Percentiles rank a stretch among this genome's conserved stretches.
Evolutionary conservation across 2,329 filamentous ascomycete species (phyloP).

Genomic region (Alternaria ethzedia): DNA sequence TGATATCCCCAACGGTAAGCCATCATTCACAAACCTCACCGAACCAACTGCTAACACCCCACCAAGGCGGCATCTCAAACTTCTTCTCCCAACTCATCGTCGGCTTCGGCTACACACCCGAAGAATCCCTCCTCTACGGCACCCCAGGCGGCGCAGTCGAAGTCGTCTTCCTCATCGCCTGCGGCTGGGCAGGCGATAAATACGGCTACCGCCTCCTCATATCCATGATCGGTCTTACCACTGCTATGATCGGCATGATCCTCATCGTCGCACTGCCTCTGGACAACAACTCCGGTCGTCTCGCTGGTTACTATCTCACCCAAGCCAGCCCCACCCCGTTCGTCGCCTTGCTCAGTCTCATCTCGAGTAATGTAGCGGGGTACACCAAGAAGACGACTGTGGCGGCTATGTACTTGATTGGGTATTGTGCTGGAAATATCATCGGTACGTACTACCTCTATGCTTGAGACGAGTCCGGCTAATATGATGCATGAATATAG

Average conservation of each 20-base stretch:
- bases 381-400: conserved; percentile 67
- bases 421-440: conserved; percentile 51
- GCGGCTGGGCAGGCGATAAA: conserved; percentile 63
- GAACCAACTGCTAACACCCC: not conserved
- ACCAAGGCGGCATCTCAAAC: conserved; percentile 60
- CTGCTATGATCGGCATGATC: conserved; percentile 65
- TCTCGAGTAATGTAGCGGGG: conserved; percentile 66
- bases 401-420: conserved; percentile 57
- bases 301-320: conserved; percentile 71
- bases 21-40: no score
- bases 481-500: conserved; percentile 49
- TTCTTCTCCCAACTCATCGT: conserved; percentile 68
- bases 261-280: conserved; percentile 69
- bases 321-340: conserved; percentile 66
- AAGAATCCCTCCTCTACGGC: conserved; percentile 69
- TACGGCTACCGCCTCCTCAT: conserved; percentile 65
- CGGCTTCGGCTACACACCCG: conserved; percentile 68
- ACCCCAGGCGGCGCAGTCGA: conserved; percentile 71
- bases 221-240: conserved; percentile 58
- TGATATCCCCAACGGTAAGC: conserved; percentile 62
- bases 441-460: conserved; percentile 29
- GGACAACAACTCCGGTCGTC: conserved; percentile 62
- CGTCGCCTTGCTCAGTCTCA: conserved; percentile 67
- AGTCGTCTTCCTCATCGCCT: conserved; percentile 63
- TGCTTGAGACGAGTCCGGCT: not conserved